Conservation (phyloP, 805 yeast genomes). For the Candida dendrica region DNA sequence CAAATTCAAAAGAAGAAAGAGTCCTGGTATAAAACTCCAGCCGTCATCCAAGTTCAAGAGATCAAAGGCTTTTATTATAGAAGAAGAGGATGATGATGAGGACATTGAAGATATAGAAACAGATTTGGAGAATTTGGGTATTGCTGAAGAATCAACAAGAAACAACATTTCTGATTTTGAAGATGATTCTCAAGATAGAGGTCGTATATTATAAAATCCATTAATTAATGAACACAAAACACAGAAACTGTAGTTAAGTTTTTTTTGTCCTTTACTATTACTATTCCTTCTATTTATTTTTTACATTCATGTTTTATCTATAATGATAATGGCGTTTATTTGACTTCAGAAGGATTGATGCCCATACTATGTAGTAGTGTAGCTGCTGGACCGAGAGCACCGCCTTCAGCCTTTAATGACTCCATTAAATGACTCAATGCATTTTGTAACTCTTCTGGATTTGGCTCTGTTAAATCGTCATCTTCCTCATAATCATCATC, state of each 20-base stretch:
- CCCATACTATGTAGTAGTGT: slow-evolving; percentile 26
- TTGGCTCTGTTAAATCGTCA: slow-evolving; percentile 11
- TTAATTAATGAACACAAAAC: no score
- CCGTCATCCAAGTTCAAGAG: slow-evolving; percentile 14
- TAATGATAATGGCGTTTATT: background rate
- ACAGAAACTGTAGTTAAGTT: no score
- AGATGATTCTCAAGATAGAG: slow-evolving; percentile 11
- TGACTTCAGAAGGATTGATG: slow-evolving; percentile 4
- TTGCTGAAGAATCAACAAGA: slow-evolving; percentile 13
- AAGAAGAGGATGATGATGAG: slow-evolving; percentile 17
- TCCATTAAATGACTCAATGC: slow-evolving; percentile 21
- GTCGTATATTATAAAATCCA: slow-evolving; percentile 1
- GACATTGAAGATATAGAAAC: slow-evolving; percentile 12
- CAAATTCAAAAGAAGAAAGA: slow-evolving; percentile 16
- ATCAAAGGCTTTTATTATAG: slow-evolving; percentile 14
- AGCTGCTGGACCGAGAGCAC: slow-evolving; percentile 28
- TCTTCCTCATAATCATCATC: slow-evolving; percentile 12
- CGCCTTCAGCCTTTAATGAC: slow-evolving; percentile 20
- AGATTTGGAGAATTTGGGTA: slow-evolving; percentile 14
- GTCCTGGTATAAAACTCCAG: slow-evolving; percentile 20
- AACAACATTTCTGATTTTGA: slow-evolving; percentile 17
- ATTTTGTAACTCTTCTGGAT: slow-evolving; percentile 4
- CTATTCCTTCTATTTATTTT: background rate
- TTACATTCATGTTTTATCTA: background rate
- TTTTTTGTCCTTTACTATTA: background rate